Evolutionary conservation across 2,329 filamentous ascomycete species (phyloP).

Genomic region (Cryphonectria japonica): DNA sequence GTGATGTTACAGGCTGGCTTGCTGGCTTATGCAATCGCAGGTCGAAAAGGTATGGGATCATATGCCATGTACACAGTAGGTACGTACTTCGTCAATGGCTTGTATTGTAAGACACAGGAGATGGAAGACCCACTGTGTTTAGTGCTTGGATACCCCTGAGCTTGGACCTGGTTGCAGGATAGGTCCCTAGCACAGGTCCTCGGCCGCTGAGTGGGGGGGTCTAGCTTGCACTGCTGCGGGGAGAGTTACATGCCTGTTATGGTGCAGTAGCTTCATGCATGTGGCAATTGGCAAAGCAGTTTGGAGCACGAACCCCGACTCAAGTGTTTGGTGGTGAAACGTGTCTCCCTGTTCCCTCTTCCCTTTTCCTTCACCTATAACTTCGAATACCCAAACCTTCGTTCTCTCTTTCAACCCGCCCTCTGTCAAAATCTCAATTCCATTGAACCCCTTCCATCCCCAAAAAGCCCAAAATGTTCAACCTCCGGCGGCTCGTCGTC

Average conservation of each 20-base stretch:
- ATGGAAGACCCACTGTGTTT: constrained; percentile 13
- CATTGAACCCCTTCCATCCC: constrained; percentile 19
- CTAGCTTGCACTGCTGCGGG: not conserved
- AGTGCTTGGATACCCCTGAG: constrained; percentile 21
- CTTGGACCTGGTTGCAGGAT: constrained; percentile 4
- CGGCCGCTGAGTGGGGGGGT: constrained; percentile 15
- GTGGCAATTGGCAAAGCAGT: constrained; percentile 20
- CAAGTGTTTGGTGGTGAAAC: constrained; percentile 23
- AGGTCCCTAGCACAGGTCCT: not conserved
- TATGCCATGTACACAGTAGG: not conserved
- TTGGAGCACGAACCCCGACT: constrained; percentile 1
- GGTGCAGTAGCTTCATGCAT: constrained; percentile 23
- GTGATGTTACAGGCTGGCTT: not conserved
- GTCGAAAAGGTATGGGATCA: not conserved
- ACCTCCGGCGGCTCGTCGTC: constrained; percentile 70
- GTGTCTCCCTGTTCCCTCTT: constrained; percentile 20
- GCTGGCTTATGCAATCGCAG: not conserved
- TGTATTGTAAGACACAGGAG: constrained; percentile 3
- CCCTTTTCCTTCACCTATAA: constrained; percentile 21
- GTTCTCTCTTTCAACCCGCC: constrained; percentile 1
- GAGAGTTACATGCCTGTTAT: constrained; percentile 15
- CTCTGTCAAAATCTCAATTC: constrained; percentile 23
- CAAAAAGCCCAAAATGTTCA: constrained; percentile 66
- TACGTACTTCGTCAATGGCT: not conserved
- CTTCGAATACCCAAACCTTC: constrained; percentile 22